A percentile compares a stretch with the other conserved stretches of the same genome.
Evolutionary conservation across 2,329 filamentous ascomycete species (phyloP).

Genomic region (Curvularia spicifera): DNA sequence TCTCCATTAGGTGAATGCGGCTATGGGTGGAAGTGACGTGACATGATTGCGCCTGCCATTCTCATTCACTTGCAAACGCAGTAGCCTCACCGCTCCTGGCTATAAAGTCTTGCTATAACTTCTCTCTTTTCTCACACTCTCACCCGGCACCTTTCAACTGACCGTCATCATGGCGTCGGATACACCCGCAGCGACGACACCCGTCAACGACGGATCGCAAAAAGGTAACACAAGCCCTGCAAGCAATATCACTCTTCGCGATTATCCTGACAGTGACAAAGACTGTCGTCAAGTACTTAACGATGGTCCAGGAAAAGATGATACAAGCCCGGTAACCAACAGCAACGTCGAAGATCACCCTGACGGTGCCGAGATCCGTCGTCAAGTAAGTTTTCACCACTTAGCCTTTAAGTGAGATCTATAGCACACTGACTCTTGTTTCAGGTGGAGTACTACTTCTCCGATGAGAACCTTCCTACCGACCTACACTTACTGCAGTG

Average conservation of each 20-base stretch:
- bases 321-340: background rate
- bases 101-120: too few relatives aligned
- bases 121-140: too few relatives aligned
- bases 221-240: too few relatives aligned
- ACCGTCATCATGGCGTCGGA: too few relatives aligned
- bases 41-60: slow-evolving; percentile 3
- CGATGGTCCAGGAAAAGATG: background rate
- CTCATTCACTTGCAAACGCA: slow-evolving; percentile 1
- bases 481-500: slow-evolving; percentile 53
- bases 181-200: too few relatives aligned
- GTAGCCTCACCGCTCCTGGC: background rate
- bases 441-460: slow-evolving; percentile 59
- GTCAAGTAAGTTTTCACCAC: slow-evolving; percentile 29
- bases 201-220: too few relatives aligned
- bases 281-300: background rate
- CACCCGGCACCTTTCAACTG: too few relatives aligned
- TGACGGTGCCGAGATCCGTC: slow-evolving; percentile 37
- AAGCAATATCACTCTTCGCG: too few relatives aligned
- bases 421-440: slow-evolving; percentile 12
- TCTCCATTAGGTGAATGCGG: slow-evolving; percentile 33
- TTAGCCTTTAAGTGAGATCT: background rate
- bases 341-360: slow-evolving; percentile 28
- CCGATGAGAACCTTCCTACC: slow-evolving; percentile 54
- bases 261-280: background rate
- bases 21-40: background rate